phyloP scores from a whole-genome alignment of 2,329 filamentous ascomycete genomes.

The Colletotrichum spinosum region DNA sequence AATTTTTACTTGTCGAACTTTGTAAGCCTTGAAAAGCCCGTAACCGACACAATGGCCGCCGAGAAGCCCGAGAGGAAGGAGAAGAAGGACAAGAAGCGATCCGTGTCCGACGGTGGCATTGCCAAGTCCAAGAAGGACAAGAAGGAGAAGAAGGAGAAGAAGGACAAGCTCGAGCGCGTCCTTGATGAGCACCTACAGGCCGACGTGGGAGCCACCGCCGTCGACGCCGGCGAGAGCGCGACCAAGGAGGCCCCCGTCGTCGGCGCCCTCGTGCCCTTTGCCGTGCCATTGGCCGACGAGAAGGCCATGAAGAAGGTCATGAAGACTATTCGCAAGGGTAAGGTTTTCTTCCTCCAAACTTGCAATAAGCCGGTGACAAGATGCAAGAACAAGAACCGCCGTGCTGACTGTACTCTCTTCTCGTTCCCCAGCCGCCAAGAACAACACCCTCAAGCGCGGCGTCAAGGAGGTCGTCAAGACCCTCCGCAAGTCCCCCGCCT shows the following conservation, averaged over 20 bases:
- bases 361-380: background rate
- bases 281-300: slow-evolving; percentile 82
- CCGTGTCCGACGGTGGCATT: slow-evolving; percentile 41
- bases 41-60: slow-evolving; percentile 55
- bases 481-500: slow-evolving; percentile 87
- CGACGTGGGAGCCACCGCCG: slow-evolving; percentile 59
- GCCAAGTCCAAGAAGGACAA: slow-evolving; percentile 66
- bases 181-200: slow-evolving; percentile 75
- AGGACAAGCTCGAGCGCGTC: slow-evolving; percentile 72
- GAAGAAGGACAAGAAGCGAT: slow-evolving; percentile 48
- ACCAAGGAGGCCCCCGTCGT: slow-evolving; percentile 53
- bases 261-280: slow-evolving; percentile 83
- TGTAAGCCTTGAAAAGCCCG: background rate
- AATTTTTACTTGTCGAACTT: too few species aligned
- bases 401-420: slow-evolving; percentile 5
- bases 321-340: slow-evolving; percentile 69
- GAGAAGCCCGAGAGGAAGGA: slow-evolving; percentile 62
- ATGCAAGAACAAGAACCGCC: background rate
- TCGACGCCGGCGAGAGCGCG: slow-evolving; percentile 51
- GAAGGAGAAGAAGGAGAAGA: slow-evolving; percentile 70
- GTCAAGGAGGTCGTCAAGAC: slow-evolving; percentile 99
- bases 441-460: slow-evolving; percentile 95
- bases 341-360: slow-evolving; percentile 38
- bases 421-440: slow-evolving; percentile 82
- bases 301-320: slow-evolving; percentile 76